Percentiles rank a stretch among this genome's conserved stretches.
Evolutionary conservation across 2,329 filamentous ascomycete genomes (phyloP).

Genomic region (Neofusicoccum ribis): DNA sequence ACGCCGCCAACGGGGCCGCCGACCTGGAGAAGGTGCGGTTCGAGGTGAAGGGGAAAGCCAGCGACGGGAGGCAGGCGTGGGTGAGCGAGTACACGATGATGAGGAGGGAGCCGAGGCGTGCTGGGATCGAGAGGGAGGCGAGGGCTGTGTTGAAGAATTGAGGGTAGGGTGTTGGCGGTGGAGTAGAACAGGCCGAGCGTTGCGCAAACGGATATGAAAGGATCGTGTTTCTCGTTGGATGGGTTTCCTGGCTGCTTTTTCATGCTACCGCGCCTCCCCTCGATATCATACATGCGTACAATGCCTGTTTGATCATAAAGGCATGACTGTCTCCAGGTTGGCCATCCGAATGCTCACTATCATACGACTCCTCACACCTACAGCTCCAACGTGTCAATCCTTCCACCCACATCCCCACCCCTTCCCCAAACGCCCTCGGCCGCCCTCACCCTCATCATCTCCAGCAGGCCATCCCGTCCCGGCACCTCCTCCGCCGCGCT

Average conservation of each 20-base stretch:
- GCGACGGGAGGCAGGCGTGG: neutral
- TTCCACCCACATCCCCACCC: constrained; percentile 43
- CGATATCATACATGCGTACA: no score
- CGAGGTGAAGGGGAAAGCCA: neutral
- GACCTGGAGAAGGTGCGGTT: neutral
- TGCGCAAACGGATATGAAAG: no score
- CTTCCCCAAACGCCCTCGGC: constrained; percentile 45
- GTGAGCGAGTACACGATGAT: constrained; percentile 12
- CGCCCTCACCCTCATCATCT: constrained; percentile 45
- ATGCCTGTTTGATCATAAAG: no score
- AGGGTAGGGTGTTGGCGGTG: no score
- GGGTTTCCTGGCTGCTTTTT: no score
- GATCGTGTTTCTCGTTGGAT: no score
- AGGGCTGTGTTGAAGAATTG: neutral
- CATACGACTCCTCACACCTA: constrained; percentile 19
- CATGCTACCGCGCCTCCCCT: no score
- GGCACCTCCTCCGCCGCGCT: constrained; percentile 25
- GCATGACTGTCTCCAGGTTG: no score
- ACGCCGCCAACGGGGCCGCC: neutral
- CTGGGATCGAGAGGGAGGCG: neutral
- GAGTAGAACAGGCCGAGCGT: no score
- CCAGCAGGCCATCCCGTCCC: constrained; percentile 35
- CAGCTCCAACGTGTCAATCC: constrained; percentile 49
- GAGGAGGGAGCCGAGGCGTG: neutral
- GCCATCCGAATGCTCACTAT: no score